Conservation (phyloP, 441 rosid genomes). For the Adansonia grandidieri region DNA sequence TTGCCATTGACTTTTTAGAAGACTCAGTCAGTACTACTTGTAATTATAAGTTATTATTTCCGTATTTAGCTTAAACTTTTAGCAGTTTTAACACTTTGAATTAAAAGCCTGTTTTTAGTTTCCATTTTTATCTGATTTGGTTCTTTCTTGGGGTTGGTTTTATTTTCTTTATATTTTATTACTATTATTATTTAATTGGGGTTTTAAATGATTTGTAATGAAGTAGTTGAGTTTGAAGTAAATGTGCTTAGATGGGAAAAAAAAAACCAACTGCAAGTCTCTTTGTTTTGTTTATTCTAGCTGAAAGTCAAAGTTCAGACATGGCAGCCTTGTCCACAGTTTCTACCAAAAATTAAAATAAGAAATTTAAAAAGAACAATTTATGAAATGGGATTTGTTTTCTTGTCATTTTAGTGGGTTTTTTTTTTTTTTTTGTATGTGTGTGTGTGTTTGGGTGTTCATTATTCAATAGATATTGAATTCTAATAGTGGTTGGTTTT, state of each 20-base stretch:
- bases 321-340: conserved; percentile 12
- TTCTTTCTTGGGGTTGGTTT: conserved; percentile 24
- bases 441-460: neutral
- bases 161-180: neutral
- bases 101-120: neutral
- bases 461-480: conserved; percentile 1
- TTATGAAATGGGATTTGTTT: conserved; percentile 17
- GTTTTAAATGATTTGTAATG: neutral
- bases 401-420: neutral
- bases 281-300: conserved; percentile 19
- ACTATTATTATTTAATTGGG: neutral
- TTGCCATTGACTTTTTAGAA: conserved; percentile 41
- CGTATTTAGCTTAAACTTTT: neutral
- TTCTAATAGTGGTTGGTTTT: conserved; percentile 12
- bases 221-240: conserved; percentile 32
- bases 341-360: neutral
- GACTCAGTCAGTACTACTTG: conserved; percentile 27
- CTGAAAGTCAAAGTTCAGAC: conserved; percentile 43
- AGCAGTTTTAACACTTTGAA: conserved; percentile 12
- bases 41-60: neutral
- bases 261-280: conserved; percentile 28
- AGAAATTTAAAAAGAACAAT: neutral
- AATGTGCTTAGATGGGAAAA: conserved; percentile 22
- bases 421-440: neutral
- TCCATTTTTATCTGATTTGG: conserved; percentile 17